Evolutionary conservation across 192 early-diverging fungal species (phyloP), one percentile per base, ranked within the genome.

Genomic region (Podochytrium sp.): DNA sequence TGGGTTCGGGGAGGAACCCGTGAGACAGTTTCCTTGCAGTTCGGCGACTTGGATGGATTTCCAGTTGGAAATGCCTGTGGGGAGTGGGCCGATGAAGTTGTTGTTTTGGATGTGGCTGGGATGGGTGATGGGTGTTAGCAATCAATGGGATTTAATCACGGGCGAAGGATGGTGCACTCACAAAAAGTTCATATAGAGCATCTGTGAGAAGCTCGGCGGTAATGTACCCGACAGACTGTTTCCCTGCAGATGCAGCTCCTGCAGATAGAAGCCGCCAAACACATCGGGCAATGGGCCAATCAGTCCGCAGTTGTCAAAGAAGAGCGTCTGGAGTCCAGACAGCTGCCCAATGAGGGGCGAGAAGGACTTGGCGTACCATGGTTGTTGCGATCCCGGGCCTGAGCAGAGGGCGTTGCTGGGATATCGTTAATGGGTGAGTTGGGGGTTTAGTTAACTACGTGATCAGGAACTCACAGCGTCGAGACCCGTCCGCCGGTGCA

Each of bases 241-340:
- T 47, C 43, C 43, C 20, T 47, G 10, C 10, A 47, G 7, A 47
- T 47, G 43, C 43, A 47, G 43, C 20, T 47, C 43, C 43, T 47
- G 43, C 43, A 47, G 43, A 20, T 47, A 47, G 30, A 61, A 34
- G 58, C 58, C 37, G 32, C 37, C 58, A 61, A 61, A 61, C 3
- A 30, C 37, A 34, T 61, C 58, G 16, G 58, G 58, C 33, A 61
- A 38, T 5, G 58, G 58, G 4, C 58, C 58, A 27, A 30, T 61
- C 58, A 61, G 4, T 32, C 32, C 58, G 33, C 58, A 61, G 34
- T 61, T 20, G 10, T 47, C 10, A 7, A 47, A 12, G 43, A 47
- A 47, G 10, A 47, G 43, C 43, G 20, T 20, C 43, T 20, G 7
- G 43, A 47, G 43, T 47, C 43, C 43, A 20, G 10, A 12, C 43